phyloP scores from a whole-genome alignment of 495 filamentous ascomycete genomes.

The Tuber aestivum region DNA sequence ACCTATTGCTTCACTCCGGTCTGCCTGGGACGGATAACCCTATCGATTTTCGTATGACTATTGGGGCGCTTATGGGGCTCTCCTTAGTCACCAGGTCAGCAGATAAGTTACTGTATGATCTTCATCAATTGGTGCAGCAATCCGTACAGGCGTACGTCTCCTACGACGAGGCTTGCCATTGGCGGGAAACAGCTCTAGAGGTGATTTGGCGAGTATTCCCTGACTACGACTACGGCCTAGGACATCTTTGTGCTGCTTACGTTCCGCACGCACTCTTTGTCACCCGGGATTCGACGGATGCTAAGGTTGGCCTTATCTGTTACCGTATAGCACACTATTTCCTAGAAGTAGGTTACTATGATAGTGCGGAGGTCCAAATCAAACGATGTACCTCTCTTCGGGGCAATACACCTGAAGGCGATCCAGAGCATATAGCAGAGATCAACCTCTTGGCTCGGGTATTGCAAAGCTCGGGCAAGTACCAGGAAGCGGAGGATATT shows the following conservation, averaged over 20 bases:
- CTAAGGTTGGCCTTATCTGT: not conserved
- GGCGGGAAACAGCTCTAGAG: not conserved
- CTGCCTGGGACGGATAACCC: not conserved
- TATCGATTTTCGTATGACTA: not conserved
- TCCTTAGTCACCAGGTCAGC: not conserved
- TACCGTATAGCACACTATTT: slow-evolving; percentile 1
- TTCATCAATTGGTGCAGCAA: slow-evolving; percentile 16
- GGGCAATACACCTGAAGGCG: not conserved
- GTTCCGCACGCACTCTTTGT: slow-evolving; percentile 8
- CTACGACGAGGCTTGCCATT: not conserved
- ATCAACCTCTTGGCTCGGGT: slow-evolving; percentile 23
- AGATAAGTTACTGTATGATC: not conserved
- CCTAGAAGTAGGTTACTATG: not conserved
- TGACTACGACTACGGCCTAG: not conserved
- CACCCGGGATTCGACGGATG: not conserved
- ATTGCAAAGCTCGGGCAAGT: slow-evolving; percentile 29
- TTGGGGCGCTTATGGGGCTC: not conserved
- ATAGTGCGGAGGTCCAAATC: slow-evolving; percentile 3
- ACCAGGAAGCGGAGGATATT: slow-evolving; percentile 37
- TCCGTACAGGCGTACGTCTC: slow-evolving; percentile 5
- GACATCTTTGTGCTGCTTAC: slow-evolving; percentile 10
- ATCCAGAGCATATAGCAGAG: not conserved
- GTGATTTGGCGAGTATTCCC: not conserved
- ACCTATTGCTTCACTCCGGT: not conserved
- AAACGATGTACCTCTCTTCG: not conserved